phyloP scores from a whole-genome alignment of 768 basidiomycete species.

The Mrakia gelida region DNA sequence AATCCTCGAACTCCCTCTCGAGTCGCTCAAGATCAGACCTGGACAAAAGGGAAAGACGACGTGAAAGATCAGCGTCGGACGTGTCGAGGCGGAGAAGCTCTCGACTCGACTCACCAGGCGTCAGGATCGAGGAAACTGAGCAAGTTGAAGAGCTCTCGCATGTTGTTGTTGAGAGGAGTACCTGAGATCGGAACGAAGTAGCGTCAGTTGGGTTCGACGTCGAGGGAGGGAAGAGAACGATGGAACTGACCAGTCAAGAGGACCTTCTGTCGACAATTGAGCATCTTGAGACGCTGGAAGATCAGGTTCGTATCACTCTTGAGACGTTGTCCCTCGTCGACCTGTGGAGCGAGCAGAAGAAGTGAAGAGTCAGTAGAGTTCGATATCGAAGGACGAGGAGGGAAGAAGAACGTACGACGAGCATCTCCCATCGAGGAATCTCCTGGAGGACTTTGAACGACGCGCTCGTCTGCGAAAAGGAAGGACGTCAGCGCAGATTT shows the following conservation, averaged over 20 bases:
- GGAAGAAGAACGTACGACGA: slow-evolving; percentile 54
- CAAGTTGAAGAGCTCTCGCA: slow-evolving; percentile 91
- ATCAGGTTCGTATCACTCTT: slow-evolving; percentile 60
- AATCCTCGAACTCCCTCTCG: slow-evolving; percentile 66
- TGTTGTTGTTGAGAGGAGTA: slow-evolving; percentile 96
- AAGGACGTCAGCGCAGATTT: neutral
- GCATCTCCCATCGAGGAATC: slow-evolving; percentile 86
- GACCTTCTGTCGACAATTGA: slow-evolving; percentile 71
- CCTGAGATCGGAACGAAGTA: slow-evolving; percentile 38
- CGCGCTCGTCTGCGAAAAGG: slow-evolving; percentile 40
- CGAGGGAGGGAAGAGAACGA: slow-evolving; percentile 16
- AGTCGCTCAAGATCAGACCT: slow-evolving; percentile 69
- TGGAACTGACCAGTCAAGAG: slow-evolving; percentile 77
- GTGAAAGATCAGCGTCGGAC: slow-evolving; percentile 80
- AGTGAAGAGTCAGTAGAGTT: neutral
- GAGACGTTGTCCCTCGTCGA: slow-evolving; percentile 32
- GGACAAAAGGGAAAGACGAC: slow-evolving; percentile 69
- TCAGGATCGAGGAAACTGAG: slow-evolving; percentile 74
- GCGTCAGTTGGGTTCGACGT: neutral
- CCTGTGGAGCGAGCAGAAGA: neutral
- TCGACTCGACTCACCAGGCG: slow-evolving; percentile 33
- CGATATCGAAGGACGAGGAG: slow-evolving; percentile 28
- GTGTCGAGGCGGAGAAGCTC: neutral
- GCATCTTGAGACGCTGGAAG: slow-evolving; percentile 74
- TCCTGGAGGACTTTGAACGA: slow-evolving; percentile 76